A percentile compares a stretch with the other conserved stretches of the same genome.
Evolutionary conservation across 2,329 filamentous ascomycete species (phyloP).

Genomic region (Thielaviopsis ethacetica): DNA sequence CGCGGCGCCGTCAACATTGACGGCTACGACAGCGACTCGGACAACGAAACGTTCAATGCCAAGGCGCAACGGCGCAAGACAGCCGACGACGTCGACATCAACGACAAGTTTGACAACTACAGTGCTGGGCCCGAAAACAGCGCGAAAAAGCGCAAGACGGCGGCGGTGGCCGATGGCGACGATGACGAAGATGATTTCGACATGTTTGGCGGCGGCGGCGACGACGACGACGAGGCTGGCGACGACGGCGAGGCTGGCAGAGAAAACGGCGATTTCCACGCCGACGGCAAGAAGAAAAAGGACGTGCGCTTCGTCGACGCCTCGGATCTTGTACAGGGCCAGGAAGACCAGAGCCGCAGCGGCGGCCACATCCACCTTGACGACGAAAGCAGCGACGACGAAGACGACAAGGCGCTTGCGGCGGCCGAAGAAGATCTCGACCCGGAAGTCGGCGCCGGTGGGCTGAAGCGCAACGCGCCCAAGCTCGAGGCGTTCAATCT

Average conservation of each 20-base stretch:
- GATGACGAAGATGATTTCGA: constrained; percentile 54
- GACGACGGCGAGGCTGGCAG: constrained; percentile 21
- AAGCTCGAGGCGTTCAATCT: constrained; percentile 96
- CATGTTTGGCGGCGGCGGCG: constrained; percentile 63
- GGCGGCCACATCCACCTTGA: constrained; percentile 54
- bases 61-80: constrained; percentile 44
- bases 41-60: constrained; percentile 74
- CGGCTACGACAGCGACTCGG: constrained; percentile 89
- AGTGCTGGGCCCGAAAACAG: constrained; percentile 21
- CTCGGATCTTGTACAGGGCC: constrained; percentile 52
- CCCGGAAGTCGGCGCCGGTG: constrained; percentile 77
- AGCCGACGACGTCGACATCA: constrained; percentile 16
- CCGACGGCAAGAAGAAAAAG: constrained; percentile 41
- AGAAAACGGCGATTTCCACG: constrained; percentile 18
- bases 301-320: constrained; percentile 44
- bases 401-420: constrained; percentile 54
- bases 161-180: constrained; percentile 18
- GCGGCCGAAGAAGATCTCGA: constrained; percentile 63
- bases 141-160: constrained; percentile 16
- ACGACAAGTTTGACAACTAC: constrained; percentile 35
- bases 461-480: constrained; percentile 82
- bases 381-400: constrained; percentile 39
- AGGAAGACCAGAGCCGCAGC: constrained; percentile 56
- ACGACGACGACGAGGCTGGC: constrained; percentile 31
- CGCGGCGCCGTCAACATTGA: constrained; percentile 92